Base-by-base conservation (phyloP, 140 eudicot species). In the Flaveria floridana region DNA sequence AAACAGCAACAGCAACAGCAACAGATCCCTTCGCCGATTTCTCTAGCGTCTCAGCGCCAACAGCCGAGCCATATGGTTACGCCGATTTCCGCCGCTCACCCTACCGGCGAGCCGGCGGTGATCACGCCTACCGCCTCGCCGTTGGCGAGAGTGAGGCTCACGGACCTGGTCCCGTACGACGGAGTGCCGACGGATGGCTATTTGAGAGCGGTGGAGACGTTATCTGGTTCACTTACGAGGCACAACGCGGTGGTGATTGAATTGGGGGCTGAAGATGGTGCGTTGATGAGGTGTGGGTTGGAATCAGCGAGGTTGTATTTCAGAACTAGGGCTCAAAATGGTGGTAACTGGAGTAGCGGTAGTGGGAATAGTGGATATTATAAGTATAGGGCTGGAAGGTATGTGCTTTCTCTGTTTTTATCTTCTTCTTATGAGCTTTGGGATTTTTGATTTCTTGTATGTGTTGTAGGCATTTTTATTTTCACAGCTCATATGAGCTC, bases 341-440 rank as follows among this genome's bases (percentile, higher is more conserved):
- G 73, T 42, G 76, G 74, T 65, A 72, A 12, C 66, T 78, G 71
- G 68, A 76, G 61, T 23, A 50, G 68, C 57, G 81, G 81, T 68
- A 84, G 83, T 16, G 82, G 80, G 37, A 79, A 83, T 37, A 78
- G 80, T 25, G 92, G 91, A 25, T 89, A 88, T 82, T 87, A 84
- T 65, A 88, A 83, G 76, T 93, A 88, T 68, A 76, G 97, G 70
- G 87, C 98, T 56, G 96, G 98, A 65, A 85, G 98, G 98, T 93
- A 81, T 53, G 68, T 50, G 42, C 7, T 47, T 73, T 68, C 19
- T 23, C 69, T 15, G 7, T 56, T 65, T 42, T n/a, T 14, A 25
- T 61, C 70, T 57, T 30, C 37, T 30, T 30, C 37, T 2, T 30
- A 30, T 4, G 6, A 30, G 37, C 37, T 30, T 30, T 0, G 1